Conservation (phyloP, 108 stramenopile genomes). For the Fistulifera solaris region DNA sequence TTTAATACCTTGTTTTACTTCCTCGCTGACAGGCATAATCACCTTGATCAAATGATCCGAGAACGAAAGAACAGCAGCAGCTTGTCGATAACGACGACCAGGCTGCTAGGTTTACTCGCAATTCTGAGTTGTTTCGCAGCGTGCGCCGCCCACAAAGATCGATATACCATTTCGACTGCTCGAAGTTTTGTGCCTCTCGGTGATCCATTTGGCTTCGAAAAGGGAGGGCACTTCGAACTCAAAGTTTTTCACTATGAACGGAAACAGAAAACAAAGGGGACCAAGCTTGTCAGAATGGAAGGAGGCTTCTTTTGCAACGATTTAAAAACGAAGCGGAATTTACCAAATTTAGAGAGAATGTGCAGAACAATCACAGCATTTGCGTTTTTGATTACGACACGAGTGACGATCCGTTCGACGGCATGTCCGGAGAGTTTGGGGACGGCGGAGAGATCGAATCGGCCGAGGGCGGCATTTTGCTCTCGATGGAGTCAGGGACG, state of each 20-base stretch:
- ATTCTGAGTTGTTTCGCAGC: too few species aligned
- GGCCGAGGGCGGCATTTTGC: slow-evolving; percentile 46
- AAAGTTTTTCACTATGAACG: slow-evolving; percentile 64
- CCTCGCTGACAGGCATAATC: too few species aligned
- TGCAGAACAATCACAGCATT: slow-evolving; percentile 2
- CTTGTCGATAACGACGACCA: too few species aligned
- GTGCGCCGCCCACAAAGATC: too few species aligned
- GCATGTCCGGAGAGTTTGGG: slow-evolving; percentile 26
- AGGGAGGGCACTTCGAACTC: slow-evolving; percentile 65
- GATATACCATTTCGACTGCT: too few species aligned
- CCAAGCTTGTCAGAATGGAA: slow-evolving; percentile 10
- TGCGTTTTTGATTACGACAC: slow-evolving; percentile 12
- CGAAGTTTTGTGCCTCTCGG: slow-evolving; percentile 58
- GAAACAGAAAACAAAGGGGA: slow-evolving; percentile 11
- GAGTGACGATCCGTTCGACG: slow-evolving; percentile 16
- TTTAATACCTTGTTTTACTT: too few species aligned
- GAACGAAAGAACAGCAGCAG: too few species aligned
- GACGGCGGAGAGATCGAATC: slow-evolving; percentile 20
- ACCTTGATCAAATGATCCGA: too few species aligned
- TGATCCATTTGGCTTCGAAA: slow-evolving; percentile 83
- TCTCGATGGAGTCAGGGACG: slow-evolving; percentile 50
- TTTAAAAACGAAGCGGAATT: slow-evolving; percentile 68
- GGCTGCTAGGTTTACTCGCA: too few species aligned
- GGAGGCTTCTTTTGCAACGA: slow-evolving; percentile 60
- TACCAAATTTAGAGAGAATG: slow-evolving; percentile 33